phyloP scores from a whole-genome alignment of 106 monocot genomes.

The Dendrobium nobile region DNA sequence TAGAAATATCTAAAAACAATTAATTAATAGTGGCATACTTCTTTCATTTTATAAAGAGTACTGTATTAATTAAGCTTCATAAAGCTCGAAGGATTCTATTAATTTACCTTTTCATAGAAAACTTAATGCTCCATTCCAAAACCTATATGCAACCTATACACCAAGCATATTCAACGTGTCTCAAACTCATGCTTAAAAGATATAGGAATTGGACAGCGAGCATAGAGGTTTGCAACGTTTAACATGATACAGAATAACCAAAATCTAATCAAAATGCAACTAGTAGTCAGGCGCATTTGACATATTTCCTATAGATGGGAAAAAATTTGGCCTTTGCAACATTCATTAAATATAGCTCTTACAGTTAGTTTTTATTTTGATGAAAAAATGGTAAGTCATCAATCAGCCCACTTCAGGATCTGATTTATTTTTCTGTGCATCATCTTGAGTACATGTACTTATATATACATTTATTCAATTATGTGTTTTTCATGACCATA shows the following conservation, averaged over 20 bases:
- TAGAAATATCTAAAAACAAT: not conserved
- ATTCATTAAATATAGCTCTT: not conserved
- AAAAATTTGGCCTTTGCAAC: not conserved
- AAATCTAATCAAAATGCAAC: not conserved
- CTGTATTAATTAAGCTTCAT: not conserved
- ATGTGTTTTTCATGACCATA: not conserved
- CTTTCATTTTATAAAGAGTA: not conserved
- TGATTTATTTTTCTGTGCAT: not conserved
- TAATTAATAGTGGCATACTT: not conserved
- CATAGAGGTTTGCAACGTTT: not conserved
- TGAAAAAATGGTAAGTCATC: no score
- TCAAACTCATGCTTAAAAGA: not conserved
- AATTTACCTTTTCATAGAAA: not conserved
- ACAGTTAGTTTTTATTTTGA: no score
- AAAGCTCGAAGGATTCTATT: not conserved
- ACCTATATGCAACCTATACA: not conserved
- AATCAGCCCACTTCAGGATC: not conserved
- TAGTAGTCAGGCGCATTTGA: not conserved
- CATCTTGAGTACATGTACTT: not conserved
- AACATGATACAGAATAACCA: not conserved
- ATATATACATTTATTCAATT: not conserved
- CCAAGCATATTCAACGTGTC: not conserved
- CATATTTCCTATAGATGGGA: not conserved
- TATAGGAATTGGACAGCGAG: not conserved
- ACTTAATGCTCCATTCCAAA: not conserved